Base-by-base conservation (phyloP, 1,139 yeast species). In the Lodderomyces pseudojiufengensis region DNA sequence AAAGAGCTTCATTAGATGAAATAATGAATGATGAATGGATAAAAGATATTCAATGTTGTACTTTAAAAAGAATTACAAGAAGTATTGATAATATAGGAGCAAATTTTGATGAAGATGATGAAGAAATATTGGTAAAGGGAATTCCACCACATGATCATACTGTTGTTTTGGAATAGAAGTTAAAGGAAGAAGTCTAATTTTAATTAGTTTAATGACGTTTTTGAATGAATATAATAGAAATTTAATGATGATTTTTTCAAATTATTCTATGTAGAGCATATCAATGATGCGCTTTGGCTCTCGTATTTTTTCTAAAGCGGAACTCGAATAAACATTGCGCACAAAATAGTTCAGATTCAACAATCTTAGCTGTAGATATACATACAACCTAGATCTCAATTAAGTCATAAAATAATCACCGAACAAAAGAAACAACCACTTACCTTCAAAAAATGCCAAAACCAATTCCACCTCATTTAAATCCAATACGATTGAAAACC, bases 1-100 rank as follows among this genome's bases (percentile, higher is more conserved):
- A 73, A 44, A 75, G 98, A 44, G 85, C 92, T 2, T 67, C 82
- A 1, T 61, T 92, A 54, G 75, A 73, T 21, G 87, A 83, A 23
- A 75, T 92, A 14, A 58, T 76, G 48, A 60, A 63, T 8, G 94
- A 86, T 54, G 77, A 72, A 22, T 92, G 96, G 92, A 74, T 86
- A 41, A 55, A 62, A 32, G 66, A 67, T n/a, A 82, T 90, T 37
- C 48, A 59, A 34, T 65, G 73, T 45, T 70, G 76, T 49, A 70
- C 75, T 5, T 43, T 67, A 39, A 59, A 54, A 38, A 51, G 48
- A 30, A 49, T 53, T 10, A 48, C 54, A 3, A 50, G 51, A 27
- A 52, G 59, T 36, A 42, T 45, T 14, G 63, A 57, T 29, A 52
- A 54, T 35, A 49, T 46, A 23, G 58, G 51, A 12, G 52, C 53